Evolutionary conservation across 768 basidiomycete genomes (phyloP), one percentile per base, ranked within the genome.

Genomic region (Xerocomellus intermedius): DNA sequence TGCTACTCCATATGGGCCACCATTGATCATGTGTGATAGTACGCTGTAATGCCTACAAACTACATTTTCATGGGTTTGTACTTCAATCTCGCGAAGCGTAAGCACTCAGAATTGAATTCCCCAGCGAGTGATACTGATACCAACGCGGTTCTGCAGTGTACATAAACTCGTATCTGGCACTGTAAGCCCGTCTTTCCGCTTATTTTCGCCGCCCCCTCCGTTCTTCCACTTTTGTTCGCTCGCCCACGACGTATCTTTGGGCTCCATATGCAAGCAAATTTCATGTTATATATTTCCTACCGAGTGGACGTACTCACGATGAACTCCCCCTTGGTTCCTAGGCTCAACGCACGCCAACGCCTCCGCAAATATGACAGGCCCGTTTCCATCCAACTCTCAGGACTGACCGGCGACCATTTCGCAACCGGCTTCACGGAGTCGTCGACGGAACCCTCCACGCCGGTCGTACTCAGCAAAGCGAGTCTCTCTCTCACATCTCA

Each of bases 41-140:
- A 79, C 56, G 68, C 73, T 30, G 68, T 73, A 2, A 83, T 84
- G 83, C 83, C 82, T 0, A 53, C 72, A 35, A 84, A 81, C 54
- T 78, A 81, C 62, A 71, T 84, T 51, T 82, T 81, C 70, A 62
- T 83, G 75, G 80, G 68, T 2, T 78, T 81, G 59, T 82, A 82
- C 58, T 73, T 84, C 33, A 69, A 77, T 17, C 67, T 83, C 33
- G 79, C 79, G 67, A 83, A 84, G 66, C 59, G 82, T 82, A 45
- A 58, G 81, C 57, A n/a, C 9, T 36, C 9, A 5, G 41, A 19
- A 0, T 42, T 7, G 32, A 14, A 8, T 16, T 14, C 7, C n/a
- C 12, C 1, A 0, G 6, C 6, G 14, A n/a, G 16, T 17, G 37
- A 30, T 19, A 17, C 5, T 19, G 16, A 33, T 6, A 10, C 22